Evolutionary conservation across 129 eudicot genomes (phyloP), one percentile per base, ranked within the genome.

Genomic region (Chrysanthemum seticuspe): DNA sequence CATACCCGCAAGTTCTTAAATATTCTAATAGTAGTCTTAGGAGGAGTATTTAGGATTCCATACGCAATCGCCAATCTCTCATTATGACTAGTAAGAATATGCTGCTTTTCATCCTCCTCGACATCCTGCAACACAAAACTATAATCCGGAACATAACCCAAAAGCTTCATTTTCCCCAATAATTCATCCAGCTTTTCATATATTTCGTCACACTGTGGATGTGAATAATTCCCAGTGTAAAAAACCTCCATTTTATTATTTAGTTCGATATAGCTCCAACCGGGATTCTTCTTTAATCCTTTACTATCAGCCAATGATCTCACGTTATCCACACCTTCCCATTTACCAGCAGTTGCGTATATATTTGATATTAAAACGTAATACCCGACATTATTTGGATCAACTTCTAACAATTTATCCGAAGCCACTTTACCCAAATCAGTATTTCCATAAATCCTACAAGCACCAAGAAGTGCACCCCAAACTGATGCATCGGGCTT

Each of bases 391-490:
- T 86, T 84, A 34, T 76, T 80, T 6, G 87, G 73, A 78, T 87
- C 96, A 29, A 89, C 83, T 74, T 83, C 91, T 55, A 92, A 78
- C 60, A 92, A 83, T 6, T 61, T 73, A 44, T 79, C 85, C 15
- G 96, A 87, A 61, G 89, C 96, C 65, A 81, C 61, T 56, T 76
- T 83, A 67, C 94, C 94, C 83, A 92, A 72, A 76, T 92, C 94
- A 4, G 91, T 34, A 71, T 92, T 85, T 56, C 91, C 91, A 74
- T 92, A 88, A 58, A 81, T 82, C 73, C 97, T 82, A 76, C 96
- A 88, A 50, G 97, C 96, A 45, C 91, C 94, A 71, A 92, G 89
- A 77, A 92, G 94, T 49, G 97, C 96, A 36, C 97, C 97, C 97
- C 97, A 92, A 49, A 89, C 68, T 5, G 95, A 85, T 14, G 89